Evolutionary conservation across 1,284 basidiomycete genomes (phyloP).

Genomic region (Rhodotorula sp.): DNA sequence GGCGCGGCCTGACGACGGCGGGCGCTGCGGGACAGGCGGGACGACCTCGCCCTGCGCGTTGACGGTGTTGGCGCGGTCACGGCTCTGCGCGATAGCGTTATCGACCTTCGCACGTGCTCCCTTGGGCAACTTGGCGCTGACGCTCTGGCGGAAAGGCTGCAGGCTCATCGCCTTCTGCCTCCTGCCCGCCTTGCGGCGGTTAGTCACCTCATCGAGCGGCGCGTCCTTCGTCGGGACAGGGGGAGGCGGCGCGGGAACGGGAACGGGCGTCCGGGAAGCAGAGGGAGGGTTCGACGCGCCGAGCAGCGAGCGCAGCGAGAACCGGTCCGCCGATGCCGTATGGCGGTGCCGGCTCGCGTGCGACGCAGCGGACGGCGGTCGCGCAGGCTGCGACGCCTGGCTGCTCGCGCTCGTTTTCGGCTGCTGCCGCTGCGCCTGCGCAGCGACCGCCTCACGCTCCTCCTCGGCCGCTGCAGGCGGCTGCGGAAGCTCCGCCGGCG

Average conservation of each 20-base stretch:
- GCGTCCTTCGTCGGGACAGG: conserved; percentile 1
- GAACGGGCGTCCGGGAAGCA: background rate
- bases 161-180: conserved; percentile 42
- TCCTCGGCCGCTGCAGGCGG: conserved; percentile 21
- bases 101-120: conserved; percentile 22
- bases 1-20: background rate
- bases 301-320: conserved; percentile 69
- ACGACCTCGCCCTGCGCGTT: background rate
- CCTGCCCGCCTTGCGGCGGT: conserved; percentile 28
- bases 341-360: conserved; percentile 59
- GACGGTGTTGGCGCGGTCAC: conserved; percentile 13
- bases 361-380: conserved; percentile 47
- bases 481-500: conserved; percentile 37
- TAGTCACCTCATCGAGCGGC: conserved; percentile 37
- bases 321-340: conserved; percentile 71
- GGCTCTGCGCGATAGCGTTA: background rate
- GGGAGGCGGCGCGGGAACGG: background rate
- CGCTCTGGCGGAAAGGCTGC: conserved; percentile 37
- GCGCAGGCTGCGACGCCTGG: conserved; percentile 23
- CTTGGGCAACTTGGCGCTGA: conserved; percentile 31
- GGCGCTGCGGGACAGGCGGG: background rate
- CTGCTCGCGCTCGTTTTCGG: conserved; percentile 30
- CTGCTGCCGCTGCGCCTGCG: background rate
- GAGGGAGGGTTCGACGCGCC: conserved; percentile 42
- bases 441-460: conserved; percentile 11